phyloP scores from a whole-genome alignment of 2,329 filamentous ascomycete genomes.

The Bipolaris zeicola region DNA sequence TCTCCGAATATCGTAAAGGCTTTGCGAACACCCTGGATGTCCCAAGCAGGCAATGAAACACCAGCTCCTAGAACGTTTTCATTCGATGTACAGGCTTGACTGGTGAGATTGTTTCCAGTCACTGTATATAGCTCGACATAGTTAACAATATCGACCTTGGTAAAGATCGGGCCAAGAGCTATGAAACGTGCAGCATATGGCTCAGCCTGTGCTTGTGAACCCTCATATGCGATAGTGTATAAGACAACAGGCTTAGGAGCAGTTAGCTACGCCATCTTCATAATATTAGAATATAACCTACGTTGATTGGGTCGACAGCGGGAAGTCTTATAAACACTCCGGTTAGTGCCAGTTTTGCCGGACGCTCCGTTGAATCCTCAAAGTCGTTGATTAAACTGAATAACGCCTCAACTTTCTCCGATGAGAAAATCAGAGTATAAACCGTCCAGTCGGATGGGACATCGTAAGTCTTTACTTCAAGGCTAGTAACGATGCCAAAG shows the following conservation, averaged over 20 bases:
- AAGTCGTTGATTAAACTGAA: conserved; percentile 39
- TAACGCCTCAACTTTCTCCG: conserved; percentile 38
- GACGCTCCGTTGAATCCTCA: conserved; percentile 6
- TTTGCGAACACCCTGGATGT: conserved; percentile 19
- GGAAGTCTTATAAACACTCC: conserved; percentile 18
- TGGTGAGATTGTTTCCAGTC: conserved; percentile 20
- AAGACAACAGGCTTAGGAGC: conserved; percentile 16
- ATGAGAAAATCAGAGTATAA: conserved; percentile 18
- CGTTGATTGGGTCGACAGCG: conserved; percentile 21
- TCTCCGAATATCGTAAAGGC: conserved; percentile 26
- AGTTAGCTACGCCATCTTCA: neutral
- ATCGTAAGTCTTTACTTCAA: conserved; percentile 38
- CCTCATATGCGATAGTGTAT: conserved; percentile 28
- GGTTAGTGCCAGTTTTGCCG: conserved; percentile 17
- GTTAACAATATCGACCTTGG: conserved; percentile 11
- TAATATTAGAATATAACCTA: conserved; percentile 1
- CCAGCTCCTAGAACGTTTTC: conserved; percentile 22
- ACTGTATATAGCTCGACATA: conserved; percentile 25
- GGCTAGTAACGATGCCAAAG: conserved; percentile 46
- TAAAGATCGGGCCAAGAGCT: conserved; percentile 19
- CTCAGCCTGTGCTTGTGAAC: conserved; percentile 18
- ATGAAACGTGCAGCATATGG: conserved; percentile 23
- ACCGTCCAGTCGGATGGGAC: conserved; percentile 21
- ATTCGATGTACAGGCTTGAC: conserved; percentile 16
- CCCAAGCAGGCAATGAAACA: conserved; percentile 24